Base-by-base conservation (phyloP, 306 rosid species). In the Glycine latifolia region DNA sequence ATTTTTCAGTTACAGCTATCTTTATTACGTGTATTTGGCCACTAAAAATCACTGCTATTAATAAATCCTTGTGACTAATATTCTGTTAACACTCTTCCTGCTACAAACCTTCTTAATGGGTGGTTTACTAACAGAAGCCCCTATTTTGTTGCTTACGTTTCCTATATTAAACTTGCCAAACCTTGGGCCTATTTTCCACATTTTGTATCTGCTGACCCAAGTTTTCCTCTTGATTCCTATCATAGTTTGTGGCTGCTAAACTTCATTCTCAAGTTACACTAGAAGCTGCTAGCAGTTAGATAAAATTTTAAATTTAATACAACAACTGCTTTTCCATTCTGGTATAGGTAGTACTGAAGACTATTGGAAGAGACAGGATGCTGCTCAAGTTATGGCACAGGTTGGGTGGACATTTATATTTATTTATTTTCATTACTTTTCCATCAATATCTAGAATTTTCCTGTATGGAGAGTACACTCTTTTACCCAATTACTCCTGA, bases 351-450 rank as follows among this genome's bases (percentile, higher is more conserved):
- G 99, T 80, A 95, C 99, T n/a, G 97, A 93, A 74, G 98, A 95
- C 59, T 91, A 91, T 76, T 95, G 99, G 99, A 91, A 91, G 82
- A 90, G 99, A 88, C 90, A 85, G 87, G 99, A 95, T 88, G 98
- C 99, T 63, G 98, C 99, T 76, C 86, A 81, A 78, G 98, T 89
- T 73, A 77, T 95, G 81, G 94, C 98, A 84, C 89, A 87, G 91
- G 98, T 92, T 85, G 83, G 72, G 86, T 89, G 50, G 43, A 56
- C 16, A 60, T 43, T 10, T 70, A 33, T 74, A 60, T 14, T 75
- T 39, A 71, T 39, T 39, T 37, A 20, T 20, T 39, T 50, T 15
- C 53, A 48, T 70, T 50, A 58, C 70, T 71, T 89, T 76, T 65
- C 54, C 76, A 31, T 81, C 47, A 17, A 67, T 66, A 46, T 74